Conservation (phyloP, 257 asterid species). For the Asclepias syriaca region DNA sequence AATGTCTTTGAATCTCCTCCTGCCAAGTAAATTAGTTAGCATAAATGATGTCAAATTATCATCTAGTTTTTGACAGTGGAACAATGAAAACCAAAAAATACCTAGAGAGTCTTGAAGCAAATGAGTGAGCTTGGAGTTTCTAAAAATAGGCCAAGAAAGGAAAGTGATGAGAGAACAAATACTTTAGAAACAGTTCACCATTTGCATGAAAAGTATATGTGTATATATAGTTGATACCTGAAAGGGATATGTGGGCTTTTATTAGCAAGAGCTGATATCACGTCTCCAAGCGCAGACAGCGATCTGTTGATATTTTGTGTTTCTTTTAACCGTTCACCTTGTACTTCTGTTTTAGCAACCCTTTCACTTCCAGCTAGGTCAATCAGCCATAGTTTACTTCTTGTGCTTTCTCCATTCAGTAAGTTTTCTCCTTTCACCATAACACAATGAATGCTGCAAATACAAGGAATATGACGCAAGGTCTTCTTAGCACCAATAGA, state of each 20-base stretch:
- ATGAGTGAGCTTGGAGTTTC: constrained; percentile 98
- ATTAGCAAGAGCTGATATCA: constrained; percentile 87
- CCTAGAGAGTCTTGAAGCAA: constrained; percentile 98
- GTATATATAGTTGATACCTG: constrained; percentile 36
- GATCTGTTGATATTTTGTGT: constrained; percentile 92
- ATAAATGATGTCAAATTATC: not conserved
- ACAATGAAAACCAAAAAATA: constrained; percentile 18
- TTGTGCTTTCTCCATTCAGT: constrained; percentile 78
- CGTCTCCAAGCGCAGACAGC: constrained; percentile 95
- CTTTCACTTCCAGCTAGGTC: constrained; percentile 98
- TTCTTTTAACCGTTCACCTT: constrained; percentile 85
- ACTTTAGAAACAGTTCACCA: not conserved
- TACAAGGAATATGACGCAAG: not conserved
- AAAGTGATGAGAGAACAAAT: constrained; percentile 14
- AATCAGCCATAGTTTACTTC: constrained; percentile 90
- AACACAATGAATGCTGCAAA: constrained; percentile 84
- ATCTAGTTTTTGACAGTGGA: not conserved
- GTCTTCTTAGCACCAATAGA: constrained; percentile 11
- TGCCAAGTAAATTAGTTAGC: constrained; percentile 18
- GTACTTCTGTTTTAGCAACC: constrained; percentile 88
- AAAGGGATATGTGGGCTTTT: constrained; percentile 88
- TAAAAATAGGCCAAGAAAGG: constrained; percentile 23
- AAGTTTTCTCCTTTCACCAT: constrained; percentile 91
- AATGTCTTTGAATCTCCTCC: constrained; percentile 95
- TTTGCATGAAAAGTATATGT: not conserved